A percentile compares a stretch with the other conserved stretches of the same genome.
These are phyloP conservation scores for Apophysomyces variabilis DNA, from an alignment of 371 early-diverging fungal species.

Conservation along the genomic window DNA sequence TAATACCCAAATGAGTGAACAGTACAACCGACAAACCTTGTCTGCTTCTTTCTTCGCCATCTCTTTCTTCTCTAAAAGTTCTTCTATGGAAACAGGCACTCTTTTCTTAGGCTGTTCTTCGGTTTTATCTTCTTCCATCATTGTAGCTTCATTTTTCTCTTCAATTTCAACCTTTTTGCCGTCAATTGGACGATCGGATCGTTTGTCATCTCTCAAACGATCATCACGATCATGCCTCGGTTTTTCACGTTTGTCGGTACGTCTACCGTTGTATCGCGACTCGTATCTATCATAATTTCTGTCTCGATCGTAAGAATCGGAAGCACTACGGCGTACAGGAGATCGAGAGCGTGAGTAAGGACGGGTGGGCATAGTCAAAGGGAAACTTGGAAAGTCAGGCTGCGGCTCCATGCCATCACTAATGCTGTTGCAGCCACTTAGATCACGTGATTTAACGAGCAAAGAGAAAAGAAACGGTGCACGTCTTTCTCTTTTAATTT, in stretches of 20 bases:
- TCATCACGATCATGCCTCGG: slow-evolving; percentile 28
- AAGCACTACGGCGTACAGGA: slow-evolving; percentile 22
- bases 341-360: slow-evolving; percentile 27
- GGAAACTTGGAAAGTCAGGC: too few species aligned
- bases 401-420: too few species aligned
- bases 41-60: slow-evolving; percentile 56
- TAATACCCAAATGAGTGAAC: neutral
- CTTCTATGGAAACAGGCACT: slow-evolving; percentile 79
- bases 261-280: slow-evolving; percentile 37
- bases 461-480: neutral
- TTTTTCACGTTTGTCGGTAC: slow-evolving; percentile 31
- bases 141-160: neutral
- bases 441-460: neutral
- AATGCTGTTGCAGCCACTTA: neutral
- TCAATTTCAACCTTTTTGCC: slow-evolving; percentile 21
- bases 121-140: slow-evolving; percentile 24
- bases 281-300: slow-evolving; percentile 20
- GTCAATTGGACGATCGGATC: slow-evolving; percentile 18
- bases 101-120: slow-evolving; percentile 36
- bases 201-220: slow-evolving; percentile 22
- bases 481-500: too few species aligned
- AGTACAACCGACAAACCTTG: slow-evolving; percentile 39
- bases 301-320: slow-evolving; percentile 33
- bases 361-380: slow-evolving; percentile 21
- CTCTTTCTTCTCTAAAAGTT: slow-evolving; percentile 69